phyloP scores from a whole-genome alignment of 2,329 filamentous ascomycete species.

The Biscogniauxia marginata region DNA sequence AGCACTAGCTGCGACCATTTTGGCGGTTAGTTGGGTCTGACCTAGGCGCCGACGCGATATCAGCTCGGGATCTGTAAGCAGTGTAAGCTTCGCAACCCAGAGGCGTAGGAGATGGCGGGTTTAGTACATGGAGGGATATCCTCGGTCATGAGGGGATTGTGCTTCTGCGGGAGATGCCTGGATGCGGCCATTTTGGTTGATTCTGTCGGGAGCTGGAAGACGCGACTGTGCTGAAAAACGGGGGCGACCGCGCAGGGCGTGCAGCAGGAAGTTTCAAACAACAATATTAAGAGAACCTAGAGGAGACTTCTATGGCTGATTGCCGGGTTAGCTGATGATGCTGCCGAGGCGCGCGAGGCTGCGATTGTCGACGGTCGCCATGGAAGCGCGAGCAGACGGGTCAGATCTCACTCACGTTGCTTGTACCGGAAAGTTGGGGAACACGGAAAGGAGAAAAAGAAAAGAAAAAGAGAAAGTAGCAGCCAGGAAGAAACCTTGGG shows the following conservation, averaged over 20 bases:
- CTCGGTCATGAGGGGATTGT: conserved; percentile 66
- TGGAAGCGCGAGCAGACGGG: conserved; percentile 25
- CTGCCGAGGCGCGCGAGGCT: conserved; percentile 23
- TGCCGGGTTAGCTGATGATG: conserved; percentile 27
- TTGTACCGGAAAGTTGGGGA: background rate
- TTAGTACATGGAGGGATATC: conserved; percentile 61
- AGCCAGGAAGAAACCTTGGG: background rate
- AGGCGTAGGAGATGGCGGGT: conserved; percentile 4
- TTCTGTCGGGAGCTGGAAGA: conserved; percentile 5
- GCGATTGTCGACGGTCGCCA: conserved; percentile 26
- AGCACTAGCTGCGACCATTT: conserved; percentile 70
- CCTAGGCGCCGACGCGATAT: conserved; percentile 84
- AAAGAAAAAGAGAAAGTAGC: conserved; percentile 7
- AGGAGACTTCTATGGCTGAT: conserved; percentile 20
- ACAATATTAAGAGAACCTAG: conserved; percentile 14
- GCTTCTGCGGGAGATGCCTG: conserved; percentile 56
- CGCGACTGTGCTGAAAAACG: background rate
- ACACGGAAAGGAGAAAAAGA: conserved; percentile 15
- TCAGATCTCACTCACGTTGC: conserved; percentile 31
- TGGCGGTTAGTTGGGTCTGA: conserved; percentile 85
- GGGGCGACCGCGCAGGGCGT: background rate
- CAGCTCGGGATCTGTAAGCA: conserved; percentile 63
- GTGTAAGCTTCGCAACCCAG: conserved; percentile 14
- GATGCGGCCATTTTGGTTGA: conserved; percentile 37
- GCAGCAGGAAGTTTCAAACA: conserved; percentile 9